Evolutionary conservation across 345 rosid genomes (phyloP), one percentile per base, ranked within the genome.

Genomic region (Sisymbrium irio): DNA sequence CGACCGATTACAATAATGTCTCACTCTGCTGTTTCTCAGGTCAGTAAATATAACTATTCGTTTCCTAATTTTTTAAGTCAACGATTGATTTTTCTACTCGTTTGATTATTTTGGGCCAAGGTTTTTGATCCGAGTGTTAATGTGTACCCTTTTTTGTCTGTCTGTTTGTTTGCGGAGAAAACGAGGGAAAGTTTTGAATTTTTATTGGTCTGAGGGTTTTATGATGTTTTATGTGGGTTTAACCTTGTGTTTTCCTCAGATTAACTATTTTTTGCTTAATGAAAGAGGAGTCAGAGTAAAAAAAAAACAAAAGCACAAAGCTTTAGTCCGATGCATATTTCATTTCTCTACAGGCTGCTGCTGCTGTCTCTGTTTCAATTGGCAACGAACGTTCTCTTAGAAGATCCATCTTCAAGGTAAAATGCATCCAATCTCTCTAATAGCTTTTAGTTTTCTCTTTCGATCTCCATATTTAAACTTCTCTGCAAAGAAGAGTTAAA

Each of bases 21-120:
- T 53, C 70, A 76, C 69, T 69, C 79, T 62, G 70, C 79, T 50
- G 42, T 76, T 42, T 69, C 74, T 69, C 79, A 76, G 79, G 79
- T 76, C 36, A 67, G 65, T n/a, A n/a, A 44, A 6, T 39, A 17
- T 18, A n/a, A n/a, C n/a, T n/a, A 17, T 33, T 1, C 39, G 18
- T 61, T 17, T 14, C 8, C 5, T 4, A 15, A 1, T 13, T 20
- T 5, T 51, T 65, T 1, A 5, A 5, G 79, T 68, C 74, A 68
- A 44, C 58, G 79, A 53, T 62, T 68, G 17, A 2, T 33, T 40
- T 47, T 18, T 55, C 5, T 3, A 7, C 5, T 3, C 5, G 2
- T 4, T 19, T 15, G 2, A 10, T 0, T 25, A 25, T 35, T 5
- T 7, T 41, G 2, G 25, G 25, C 25, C 25, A 3, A 22, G 25